Evolutionary conservation across 371 early-diverging fungal genomes (phyloP).

Genomic region (Actinomortierella wolfii): DNA sequence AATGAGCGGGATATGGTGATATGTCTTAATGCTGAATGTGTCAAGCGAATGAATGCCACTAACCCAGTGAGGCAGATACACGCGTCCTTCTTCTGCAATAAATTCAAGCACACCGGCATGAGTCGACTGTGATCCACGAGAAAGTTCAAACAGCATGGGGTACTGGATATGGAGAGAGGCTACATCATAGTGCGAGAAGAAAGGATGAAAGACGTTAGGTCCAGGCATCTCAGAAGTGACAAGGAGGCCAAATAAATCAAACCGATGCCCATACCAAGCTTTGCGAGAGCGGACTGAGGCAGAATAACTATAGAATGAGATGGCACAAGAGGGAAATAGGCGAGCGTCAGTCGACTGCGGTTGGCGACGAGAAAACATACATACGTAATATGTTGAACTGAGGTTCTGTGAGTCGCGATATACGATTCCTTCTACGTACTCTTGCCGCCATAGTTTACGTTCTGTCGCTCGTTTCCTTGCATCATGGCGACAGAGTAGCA

Average conservation of each 20-base stretch:
- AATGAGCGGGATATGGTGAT: not conserved
- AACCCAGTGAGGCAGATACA: constrained; percentile 98
- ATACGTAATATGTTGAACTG: not conserved
- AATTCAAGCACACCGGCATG: constrained; percentile 99
- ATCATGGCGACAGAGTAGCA: constrained; percentile 86
- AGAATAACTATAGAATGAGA: constrained; percentile 68
- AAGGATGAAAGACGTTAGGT: not conserved
- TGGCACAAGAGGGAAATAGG: constrained; percentile 2
- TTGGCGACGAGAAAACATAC: not conserved
- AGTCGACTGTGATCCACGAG: constrained; percentile 66
- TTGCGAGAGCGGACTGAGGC: constrained; percentile 89
- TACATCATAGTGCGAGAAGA: constrained; percentile 21
- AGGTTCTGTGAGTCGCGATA: not conserved
- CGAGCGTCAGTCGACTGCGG: not conserved
- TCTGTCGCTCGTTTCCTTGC: constrained; percentile 77
- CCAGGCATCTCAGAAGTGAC: not conserved
- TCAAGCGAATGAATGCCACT: constrained; percentile 1
- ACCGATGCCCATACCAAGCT: constrained; percentile 66
- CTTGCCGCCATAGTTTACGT: constrained; percentile 84
- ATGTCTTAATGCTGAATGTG: not conserved
- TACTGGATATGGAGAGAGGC: constrained; percentile 88
- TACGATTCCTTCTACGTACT: constrained; percentile 53
- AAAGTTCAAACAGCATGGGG: constrained; percentile 90
- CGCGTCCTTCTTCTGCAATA: constrained; percentile 95
- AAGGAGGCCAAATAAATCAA: constrained; percentile 8